Evolutionary conservation across 306 rosid genomes (phyloP), one percentile per base, ranked within the genome.

Genomic region (Crataegus laevigata): DNA sequence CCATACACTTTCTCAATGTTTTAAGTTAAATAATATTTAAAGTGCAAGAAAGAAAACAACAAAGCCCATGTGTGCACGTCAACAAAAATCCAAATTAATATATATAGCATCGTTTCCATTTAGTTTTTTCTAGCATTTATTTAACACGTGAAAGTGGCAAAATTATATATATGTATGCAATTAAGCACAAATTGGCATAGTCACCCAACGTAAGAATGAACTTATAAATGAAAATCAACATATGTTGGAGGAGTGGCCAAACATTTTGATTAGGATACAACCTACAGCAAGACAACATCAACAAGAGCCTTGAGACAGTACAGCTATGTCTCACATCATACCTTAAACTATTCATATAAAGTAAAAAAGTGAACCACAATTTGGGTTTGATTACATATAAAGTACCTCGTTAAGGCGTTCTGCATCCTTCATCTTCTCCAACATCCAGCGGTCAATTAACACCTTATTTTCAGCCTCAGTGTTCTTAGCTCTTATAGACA

Each of bases 371-470:
- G 8, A 5, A 17, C 54, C 54, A 50, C 66, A 55, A 68, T 51
- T 52, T 61, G 66, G 38, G 70, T 72, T 24, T 30, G 17, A 50
- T 28, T 63, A 50, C 70, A 34, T 68, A 62, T 42, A 66, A 47
- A 62, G 11, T 84, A 96, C 99, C 99, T 92, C 99, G 68, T 96
- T 96, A 26, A 96, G 87, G 70, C 98, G 99, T 76, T 96, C 98
- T n/a, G 99, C 99, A 29, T 96, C 99, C 90, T 92, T 88, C 99
- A 96, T 96, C 83, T 96, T 94, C 81, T 90, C 96, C 75, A 96
- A 84, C 98, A 92, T 90, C 99, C 96, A 96, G 72, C 98, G 92
- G 36, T 96, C 98, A 81, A 90, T 79, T 78, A 96, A 85, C 96
- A 90, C 87, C 86, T 90, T 96, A 81, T 84, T 96, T 82, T 96